Percentiles rank a stretch among this genome's conserved stretches.
These are phyloP conservation scores for Recurvomyces mirabilis DNA, from an alignment of 495 filamentous ascomycete genomes.

Conservation along the genomic window DNA sequence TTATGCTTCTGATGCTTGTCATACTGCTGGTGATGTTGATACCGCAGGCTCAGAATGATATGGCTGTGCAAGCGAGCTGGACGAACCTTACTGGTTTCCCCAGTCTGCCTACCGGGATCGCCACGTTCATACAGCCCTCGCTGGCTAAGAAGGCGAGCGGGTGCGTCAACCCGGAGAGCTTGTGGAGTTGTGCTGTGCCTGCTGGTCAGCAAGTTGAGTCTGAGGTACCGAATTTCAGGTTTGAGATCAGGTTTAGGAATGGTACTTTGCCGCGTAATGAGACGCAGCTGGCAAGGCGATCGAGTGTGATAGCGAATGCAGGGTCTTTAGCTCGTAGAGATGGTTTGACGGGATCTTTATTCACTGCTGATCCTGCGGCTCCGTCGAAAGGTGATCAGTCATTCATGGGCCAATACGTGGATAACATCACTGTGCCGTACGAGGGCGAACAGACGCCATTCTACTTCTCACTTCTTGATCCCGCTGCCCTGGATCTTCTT, in stretches of 20 bases:
- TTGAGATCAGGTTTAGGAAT: slow-evolving; percentile 73
- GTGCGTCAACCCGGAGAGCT: slow-evolving; percentile 55
- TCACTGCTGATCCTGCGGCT: slow-evolving; percentile 49
- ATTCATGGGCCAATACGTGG: slow-evolving; percentile 78
- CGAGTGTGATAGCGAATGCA: not conserved
- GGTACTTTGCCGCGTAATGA: slow-evolving; percentile 38
- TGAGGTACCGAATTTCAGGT: slow-evolving; percentile 64
- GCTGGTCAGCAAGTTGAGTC: slow-evolving; percentile 52
- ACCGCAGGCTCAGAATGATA: slow-evolving; percentile 6
- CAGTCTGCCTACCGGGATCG: slow-evolving; percentile 70
- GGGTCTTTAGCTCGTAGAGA: not conserved
- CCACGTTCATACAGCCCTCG: slow-evolving; percentile 60
- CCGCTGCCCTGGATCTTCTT: not conserved
- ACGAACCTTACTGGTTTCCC: slow-evolving; percentile 78
- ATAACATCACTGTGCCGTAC: slow-evolving; percentile 46
- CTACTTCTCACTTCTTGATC: slow-evolving; percentile 42
- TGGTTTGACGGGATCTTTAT: slow-evolving; percentile 22
- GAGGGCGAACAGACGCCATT: slow-evolving; percentile 60
- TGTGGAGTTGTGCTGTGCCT: slow-evolving; percentile 77
- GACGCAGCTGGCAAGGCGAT: slow-evolving; percentile 18
- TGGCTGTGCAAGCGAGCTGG: slow-evolving; percentile 41
- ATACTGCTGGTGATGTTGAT: slow-evolving; percentile 15
- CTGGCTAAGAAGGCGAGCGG: slow-evolving; percentile 44
- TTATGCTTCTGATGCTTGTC: slow-evolving; percentile 1
- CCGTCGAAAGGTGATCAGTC: slow-evolving; percentile 56